Evolutionary conservation across 2,329 filamentous ascomycete species (phyloP).

Genomic region (Fusarium penzigii): DNA sequence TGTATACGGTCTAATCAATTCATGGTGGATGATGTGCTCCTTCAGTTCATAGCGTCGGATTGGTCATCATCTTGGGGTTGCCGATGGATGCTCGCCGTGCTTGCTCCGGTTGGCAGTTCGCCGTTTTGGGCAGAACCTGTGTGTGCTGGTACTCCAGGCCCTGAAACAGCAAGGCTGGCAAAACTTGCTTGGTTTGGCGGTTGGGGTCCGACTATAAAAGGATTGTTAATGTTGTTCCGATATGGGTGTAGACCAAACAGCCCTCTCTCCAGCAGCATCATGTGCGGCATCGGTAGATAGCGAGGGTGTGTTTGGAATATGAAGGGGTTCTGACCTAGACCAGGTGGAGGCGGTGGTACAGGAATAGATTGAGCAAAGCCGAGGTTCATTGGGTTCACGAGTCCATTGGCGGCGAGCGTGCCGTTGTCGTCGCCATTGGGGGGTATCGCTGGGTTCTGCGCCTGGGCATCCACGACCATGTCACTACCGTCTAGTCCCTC

Average conservation of each 20-base stretch:
- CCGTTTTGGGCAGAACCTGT: constrained; percentile 20
- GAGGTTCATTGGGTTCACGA: constrained; percentile 7
- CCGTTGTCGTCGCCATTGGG: constrained; percentile 12
- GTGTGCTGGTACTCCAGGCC: constrained; percentile 13
- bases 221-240: constrained; percentile 33
- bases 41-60: constrained; percentile 27
- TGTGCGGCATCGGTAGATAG: constrained; percentile 19
- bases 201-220: constrained; percentile 25
- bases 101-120: constrained; percentile 33
- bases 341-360: constrained; percentile 30
- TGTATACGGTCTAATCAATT: constrained; percentile 8
- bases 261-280: constrained; percentile 17
- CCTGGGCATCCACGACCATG: constrained; percentile 38
- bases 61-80: constrained; percentile 19
- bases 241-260: constrained; percentile 23
- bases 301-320: constrained; percentile 17
- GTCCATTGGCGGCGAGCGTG: background rate
- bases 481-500: constrained; percentile 43
- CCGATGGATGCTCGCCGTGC: constrained; percentile 39
- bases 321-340: constrained; percentile 26
- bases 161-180: constrained; percentile 34
- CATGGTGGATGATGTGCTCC: constrained; percentile 8
- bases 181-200: constrained; percentile 5
- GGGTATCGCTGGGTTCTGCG: constrained; percentile 25
- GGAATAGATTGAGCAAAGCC: constrained; percentile 26